Evolutionary conservation across 2,329 filamentous ascomycete species (phyloP).

Genomic region (Ceratocystis harringtonii): DNA sequence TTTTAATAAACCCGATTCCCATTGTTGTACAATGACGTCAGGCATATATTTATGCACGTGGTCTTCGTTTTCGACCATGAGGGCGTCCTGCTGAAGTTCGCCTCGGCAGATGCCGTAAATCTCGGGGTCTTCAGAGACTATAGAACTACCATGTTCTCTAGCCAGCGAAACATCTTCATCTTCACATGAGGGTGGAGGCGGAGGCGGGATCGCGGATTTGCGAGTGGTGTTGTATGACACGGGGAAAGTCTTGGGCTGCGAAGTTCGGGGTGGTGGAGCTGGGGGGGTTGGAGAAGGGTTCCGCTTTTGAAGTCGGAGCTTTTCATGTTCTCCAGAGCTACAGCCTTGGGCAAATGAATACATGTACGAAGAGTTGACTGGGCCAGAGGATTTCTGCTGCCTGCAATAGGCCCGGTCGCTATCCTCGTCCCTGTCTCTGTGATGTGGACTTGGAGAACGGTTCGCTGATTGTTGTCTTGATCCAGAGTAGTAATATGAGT

Average conservation of each 20-base stretch:
- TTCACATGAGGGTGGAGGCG: constrained; percentile 15
- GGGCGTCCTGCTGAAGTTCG: constrained; percentile 10
- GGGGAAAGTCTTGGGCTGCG: constrained; percentile 12
- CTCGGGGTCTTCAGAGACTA: constrained; percentile 4
- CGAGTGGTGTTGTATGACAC: constrained; percentile 16
- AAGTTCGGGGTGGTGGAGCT: not conserved
- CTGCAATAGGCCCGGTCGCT: not conserved
- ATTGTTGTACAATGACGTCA: constrained; percentile 12
- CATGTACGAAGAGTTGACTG: not conserved
- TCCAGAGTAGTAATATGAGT: not conserved
- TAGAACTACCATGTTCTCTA: constrained; percentile 8
- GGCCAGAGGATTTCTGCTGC: not conserved
- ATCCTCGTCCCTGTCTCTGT: constrained; percentile 1
- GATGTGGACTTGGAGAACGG: not conserved
- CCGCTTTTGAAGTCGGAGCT: not conserved
- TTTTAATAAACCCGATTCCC: not conserved
- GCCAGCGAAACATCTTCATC: constrained; percentile 14
- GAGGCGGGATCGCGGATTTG: constrained; percentile 14
- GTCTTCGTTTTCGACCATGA: constrained; percentile 15
- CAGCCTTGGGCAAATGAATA: not conserved
- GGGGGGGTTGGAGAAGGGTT: not conserved
- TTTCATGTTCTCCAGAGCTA: not conserved
- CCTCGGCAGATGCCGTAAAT: constrained; percentile 13
- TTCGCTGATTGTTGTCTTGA: not conserved
- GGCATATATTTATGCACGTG: constrained; percentile 6